phyloP scores from a whole-genome alignment of 75 land plant species.

The Isoetes taiwanensis region DNA sequence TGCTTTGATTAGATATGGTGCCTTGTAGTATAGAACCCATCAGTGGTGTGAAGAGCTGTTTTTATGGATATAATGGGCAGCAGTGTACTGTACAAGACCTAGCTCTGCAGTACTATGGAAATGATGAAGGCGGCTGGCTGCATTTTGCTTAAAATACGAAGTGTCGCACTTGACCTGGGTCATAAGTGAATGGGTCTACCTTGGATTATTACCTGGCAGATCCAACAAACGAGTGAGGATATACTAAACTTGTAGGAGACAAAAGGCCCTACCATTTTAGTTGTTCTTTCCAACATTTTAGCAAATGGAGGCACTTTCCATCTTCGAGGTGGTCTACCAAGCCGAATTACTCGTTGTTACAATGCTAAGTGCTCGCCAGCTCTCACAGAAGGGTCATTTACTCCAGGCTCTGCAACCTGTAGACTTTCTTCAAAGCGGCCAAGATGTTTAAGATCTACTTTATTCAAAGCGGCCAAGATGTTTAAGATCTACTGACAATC shows the following conservation, averaged over 20 bases:
- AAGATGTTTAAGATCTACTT: conserved; percentile 79
- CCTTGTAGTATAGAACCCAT: too few species aligned
- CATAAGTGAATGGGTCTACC: too few species aligned
- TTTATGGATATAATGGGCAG: conserved; percentile 73
- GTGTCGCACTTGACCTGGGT: too few species aligned
- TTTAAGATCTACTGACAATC: conserved; percentile 74
- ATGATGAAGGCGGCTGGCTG: conserved; percentile 72
- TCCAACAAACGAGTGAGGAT: too few species aligned
- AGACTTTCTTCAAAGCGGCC: conserved; percentile 58
- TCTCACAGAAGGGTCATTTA: conserved; percentile 68
- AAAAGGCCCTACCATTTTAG: conserved; percentile 57
- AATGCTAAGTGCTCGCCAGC: conserved; percentile 75
- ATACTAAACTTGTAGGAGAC: too few species aligned
- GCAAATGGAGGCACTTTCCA: conserved; percentile 76
- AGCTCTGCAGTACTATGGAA: conserved; percentile 80
- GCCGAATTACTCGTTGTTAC: conserved; percentile 63
- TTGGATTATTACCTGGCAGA: too few species aligned
- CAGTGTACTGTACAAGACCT: conserved; percentile 82
- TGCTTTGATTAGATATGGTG: too few species aligned
- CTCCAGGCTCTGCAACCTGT: conserved; percentile 55
- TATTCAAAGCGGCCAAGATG: too few species aligned
- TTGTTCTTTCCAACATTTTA: conserved; percentile 31
- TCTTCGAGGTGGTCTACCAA: conserved; percentile 85
- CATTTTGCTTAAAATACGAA: too few species aligned
- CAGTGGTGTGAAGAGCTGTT: conserved; percentile 69